Evolutionary conservation across 345 rosid genomes (phyloP).

Genomic region (Pistacia atlantica): DNA sequence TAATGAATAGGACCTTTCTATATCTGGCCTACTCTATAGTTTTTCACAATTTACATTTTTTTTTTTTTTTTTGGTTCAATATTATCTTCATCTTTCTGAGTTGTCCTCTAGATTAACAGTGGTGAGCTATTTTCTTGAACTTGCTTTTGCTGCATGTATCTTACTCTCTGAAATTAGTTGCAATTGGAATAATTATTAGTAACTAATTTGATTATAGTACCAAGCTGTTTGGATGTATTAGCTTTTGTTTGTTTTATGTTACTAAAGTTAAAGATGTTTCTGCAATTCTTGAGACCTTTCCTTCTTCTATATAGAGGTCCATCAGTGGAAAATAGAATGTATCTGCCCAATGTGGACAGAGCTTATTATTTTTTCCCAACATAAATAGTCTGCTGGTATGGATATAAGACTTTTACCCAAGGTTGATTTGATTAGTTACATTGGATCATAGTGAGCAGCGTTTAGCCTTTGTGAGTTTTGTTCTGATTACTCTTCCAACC

Average conservation of each 20-base stretch:
- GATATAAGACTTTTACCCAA: neutral
- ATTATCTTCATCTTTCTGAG: neutral
- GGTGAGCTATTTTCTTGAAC: neutral
- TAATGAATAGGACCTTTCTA: conserved; percentile 4
- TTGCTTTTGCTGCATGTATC: neutral
- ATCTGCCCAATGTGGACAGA: neutral
- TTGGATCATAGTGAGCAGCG: neutral
- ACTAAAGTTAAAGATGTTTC: neutral
- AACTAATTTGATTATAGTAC: neutral
- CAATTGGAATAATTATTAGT: neutral
- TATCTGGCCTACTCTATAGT: neutral
- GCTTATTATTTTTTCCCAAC: neutral
- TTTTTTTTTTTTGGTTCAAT: neutral
- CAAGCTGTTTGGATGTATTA: neutral
- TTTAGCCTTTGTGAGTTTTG: neutral
- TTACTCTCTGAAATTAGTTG: neutral
- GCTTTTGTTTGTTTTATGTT: neutral
- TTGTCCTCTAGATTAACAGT: neutral
- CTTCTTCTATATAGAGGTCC: neutral
- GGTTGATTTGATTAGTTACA: neutral
- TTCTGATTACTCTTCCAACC: neutral
- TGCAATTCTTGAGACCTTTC: neutral
- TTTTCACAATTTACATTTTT: neutral
- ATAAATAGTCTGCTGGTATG: neutral
- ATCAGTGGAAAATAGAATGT: neutral